phyloP scores from a whole-genome alignment of 805 yeast species.

The Nakazawaea peltata region DNA sequence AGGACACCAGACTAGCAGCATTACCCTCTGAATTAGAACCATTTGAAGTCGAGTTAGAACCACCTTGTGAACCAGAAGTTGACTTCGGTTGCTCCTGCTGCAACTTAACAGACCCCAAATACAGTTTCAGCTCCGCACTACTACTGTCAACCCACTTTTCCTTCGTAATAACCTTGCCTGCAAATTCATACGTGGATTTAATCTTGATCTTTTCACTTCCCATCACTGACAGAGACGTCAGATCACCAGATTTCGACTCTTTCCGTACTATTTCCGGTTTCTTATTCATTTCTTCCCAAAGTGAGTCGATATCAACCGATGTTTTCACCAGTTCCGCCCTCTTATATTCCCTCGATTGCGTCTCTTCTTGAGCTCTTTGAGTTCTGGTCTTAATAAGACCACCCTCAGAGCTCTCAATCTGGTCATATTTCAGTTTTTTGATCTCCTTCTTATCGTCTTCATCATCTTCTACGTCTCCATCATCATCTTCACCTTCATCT shows the following conservation, averaged over 20 bases:
- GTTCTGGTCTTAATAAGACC: slow-evolving; percentile 66
- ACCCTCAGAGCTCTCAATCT: slow-evolving; percentile 48
- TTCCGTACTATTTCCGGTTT: not conserved
- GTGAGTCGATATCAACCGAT: slow-evolving; percentile 37
- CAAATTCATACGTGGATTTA: slow-evolving; percentile 75
- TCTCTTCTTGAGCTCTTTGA: slow-evolving; percentile 41
- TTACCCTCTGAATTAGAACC: too few species aligned
- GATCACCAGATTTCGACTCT: not conserved
- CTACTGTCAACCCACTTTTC: slow-evolving; percentile 67
- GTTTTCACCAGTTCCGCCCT: slow-evolving; percentile 12
- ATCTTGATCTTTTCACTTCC: slow-evolving; percentile 56
- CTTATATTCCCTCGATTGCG: slow-evolving; percentile 15
- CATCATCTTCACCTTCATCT: slow-evolving; percentile 17
- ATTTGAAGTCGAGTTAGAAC: too few species aligned
- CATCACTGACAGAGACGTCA: too few species aligned
- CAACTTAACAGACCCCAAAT: slow-evolving; percentile 46
- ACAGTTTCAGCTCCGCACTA: slow-evolving; percentile 86
- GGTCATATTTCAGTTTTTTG: slow-evolving; percentile 34
- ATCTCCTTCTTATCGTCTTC: slow-evolving; percentile 20
- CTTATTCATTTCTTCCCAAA: slow-evolving; percentile 47
- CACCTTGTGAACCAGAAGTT: slow-evolving; percentile 10
- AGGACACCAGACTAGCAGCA: too few species aligned
- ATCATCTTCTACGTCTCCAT: slow-evolving; percentile 28
- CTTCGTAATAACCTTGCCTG: slow-evolving; percentile 76
- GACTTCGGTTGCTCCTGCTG: slow-evolving; percentile 12